A percentile compares a stretch with the other conserved stretches of the same genome.
Evolutionary conservation across 345 rosid genomes (phyloP).

Genomic region (Aegle marmelos): DNA sequence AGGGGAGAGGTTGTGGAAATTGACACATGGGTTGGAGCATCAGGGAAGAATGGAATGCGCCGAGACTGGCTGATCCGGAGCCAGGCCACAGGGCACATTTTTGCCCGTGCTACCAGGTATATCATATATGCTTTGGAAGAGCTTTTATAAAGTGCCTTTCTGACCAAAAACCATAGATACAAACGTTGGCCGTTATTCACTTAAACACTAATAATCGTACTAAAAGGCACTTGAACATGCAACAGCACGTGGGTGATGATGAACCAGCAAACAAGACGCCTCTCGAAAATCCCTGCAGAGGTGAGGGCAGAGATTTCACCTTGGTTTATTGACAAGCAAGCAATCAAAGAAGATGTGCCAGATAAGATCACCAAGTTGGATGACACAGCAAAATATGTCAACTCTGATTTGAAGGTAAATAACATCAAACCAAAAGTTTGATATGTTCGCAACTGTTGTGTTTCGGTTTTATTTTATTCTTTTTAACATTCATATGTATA

Average conservation of each 20-base stretch:
- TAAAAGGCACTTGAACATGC: neutral
- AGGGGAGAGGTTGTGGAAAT: slow-evolving; percentile 71
- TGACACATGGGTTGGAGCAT: slow-evolving; percentile 74
- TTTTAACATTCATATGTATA: too few species aligned
- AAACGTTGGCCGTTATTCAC: neutral
- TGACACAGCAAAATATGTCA: slow-evolving; percentile 43
- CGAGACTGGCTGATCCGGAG: slow-evolving; percentile 67
- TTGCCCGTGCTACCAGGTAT: slow-evolving; percentile 61
- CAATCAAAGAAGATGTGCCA: slow-evolving; percentile 50
- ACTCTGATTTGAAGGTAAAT: slow-evolving; percentile 49
- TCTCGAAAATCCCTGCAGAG: slow-evolving; percentile 65
- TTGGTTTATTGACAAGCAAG: slow-evolving; percentile 60
- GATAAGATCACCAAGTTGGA: slow-evolving; percentile 60
- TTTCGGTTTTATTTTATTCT: too few species aligned
- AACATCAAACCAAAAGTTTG: neutral
- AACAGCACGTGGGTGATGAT: slow-evolving; percentile 77
- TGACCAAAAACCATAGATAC: neutral
- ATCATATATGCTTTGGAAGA: neutral
- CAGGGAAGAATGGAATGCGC: slow-evolving; percentile 72
- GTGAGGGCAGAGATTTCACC: slow-evolving; percentile 63
- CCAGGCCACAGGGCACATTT: slow-evolving; percentile 57
- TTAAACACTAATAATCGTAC: neutral
- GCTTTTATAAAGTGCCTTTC: neutral
- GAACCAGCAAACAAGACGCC: slow-evolving; percentile 64
- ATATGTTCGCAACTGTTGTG: neutral